phyloP scores from a whole-genome alignment of 106 monocot genomes.

The Triglochin maritima region DNA sequence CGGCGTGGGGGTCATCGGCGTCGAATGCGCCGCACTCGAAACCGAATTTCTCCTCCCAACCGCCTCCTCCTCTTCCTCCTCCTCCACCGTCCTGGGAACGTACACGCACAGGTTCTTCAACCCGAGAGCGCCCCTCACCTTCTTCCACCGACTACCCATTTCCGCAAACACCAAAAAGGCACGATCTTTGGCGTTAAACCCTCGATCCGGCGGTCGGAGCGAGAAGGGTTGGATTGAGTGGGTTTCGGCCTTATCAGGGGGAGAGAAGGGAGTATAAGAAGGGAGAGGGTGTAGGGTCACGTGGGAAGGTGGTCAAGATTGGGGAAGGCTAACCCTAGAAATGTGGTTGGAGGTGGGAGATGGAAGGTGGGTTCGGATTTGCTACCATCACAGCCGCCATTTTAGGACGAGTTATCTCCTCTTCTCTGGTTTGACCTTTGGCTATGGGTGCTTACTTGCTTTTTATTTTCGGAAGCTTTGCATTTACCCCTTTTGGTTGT shows the following conservation, averaged over 20 bases:
- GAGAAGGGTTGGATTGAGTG: not conserved
- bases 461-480: too few relatives aligned
- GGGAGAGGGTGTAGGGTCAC: not conserved
- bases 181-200: not conserved
- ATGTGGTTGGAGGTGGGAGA: not conserved
- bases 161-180: not conserved
- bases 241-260: not conserved
- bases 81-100: conserved; percentile 33
- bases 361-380: not conserved
- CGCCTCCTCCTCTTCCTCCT: conserved; percentile 4
- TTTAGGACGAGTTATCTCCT: too few relatives aligned
- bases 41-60: conserved; percentile 5
- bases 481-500: too few relatives aligned
- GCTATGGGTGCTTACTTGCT: too few relatives aligned
- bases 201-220: not conserved
- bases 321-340: not conserved
- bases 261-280: not conserved
- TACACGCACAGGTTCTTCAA: conserved; percentile 47
- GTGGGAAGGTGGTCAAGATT: not conserved
- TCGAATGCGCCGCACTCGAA: conserved; percentile 1
- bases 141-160: conserved; percentile 67
- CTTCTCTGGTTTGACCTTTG: too few relatives aligned
- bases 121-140: conserved; percentile 54
- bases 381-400: conserved; percentile 9
- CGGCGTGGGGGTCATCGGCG: conserved; percentile 26